phyloP scores from a whole-genome alignment of 2,329 filamentous ascomycete genomes.

The Drechslerella dactyloides region DNA sequence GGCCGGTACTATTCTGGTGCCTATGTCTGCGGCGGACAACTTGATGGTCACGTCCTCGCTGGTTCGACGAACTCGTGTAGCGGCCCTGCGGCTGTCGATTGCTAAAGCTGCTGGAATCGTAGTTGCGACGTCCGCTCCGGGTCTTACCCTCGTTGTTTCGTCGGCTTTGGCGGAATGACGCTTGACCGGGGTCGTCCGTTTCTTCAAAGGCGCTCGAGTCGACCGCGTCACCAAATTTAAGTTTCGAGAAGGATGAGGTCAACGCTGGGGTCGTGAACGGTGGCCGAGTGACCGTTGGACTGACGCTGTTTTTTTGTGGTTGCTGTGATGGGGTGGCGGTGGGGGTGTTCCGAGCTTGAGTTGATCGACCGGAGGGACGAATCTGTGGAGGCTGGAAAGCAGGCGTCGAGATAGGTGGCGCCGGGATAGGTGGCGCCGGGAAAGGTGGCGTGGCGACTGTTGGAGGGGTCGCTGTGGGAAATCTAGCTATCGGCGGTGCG shows the following conservation, averaged over 20 bases:
- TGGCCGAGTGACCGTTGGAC: constrained; percentile 21
- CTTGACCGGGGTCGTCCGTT: constrained; percentile 53
- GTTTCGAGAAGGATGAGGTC: constrained; percentile 51
- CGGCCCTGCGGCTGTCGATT: constrained; percentile 31
- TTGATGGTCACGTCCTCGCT: constrained; percentile 60
- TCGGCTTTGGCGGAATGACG: constrained; percentile 21
- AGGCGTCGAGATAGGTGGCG: constrained; percentile 1
- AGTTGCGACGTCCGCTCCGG: constrained; percentile 20
- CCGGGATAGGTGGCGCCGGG: constrained; percentile 24
- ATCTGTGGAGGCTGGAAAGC: constrained; percentile 28
- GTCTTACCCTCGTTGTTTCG: constrained; percentile 36
- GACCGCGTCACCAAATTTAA: constrained; percentile 51
- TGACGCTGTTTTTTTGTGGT: constrained; percentile 5
- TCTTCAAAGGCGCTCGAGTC: constrained; percentile 55
- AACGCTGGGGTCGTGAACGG: constrained; percentile 37
- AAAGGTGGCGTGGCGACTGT: constrained; percentile 12
- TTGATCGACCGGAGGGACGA: constrained; percentile 24
- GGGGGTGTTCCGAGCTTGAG: constrained; percentile 19
- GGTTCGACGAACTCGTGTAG: constrained; percentile 58
- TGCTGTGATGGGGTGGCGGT: not conserved
- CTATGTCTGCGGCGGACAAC: constrained; percentile 61
- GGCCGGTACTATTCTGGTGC: constrained; percentile 58
- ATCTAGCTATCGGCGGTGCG: not conserved
- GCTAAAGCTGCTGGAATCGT: constrained; percentile 33
- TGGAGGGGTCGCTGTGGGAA: constrained; percentile 22